Conservation (phyloP, 306 rosid species). For the Lathyrus sativus region DNA sequence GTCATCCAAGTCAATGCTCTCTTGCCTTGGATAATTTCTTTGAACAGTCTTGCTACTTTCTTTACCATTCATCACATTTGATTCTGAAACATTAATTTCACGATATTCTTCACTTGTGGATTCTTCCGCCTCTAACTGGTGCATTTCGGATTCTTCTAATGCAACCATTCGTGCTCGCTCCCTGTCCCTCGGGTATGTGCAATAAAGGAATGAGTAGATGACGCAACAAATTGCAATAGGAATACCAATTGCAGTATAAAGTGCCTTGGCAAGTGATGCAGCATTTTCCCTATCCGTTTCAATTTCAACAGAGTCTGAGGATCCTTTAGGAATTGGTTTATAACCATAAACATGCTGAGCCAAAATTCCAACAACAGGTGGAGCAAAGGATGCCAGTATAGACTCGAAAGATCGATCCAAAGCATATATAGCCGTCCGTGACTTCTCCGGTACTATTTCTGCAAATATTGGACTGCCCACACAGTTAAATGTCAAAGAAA, state of each 20-base stretch:
- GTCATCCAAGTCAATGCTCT: constrained; percentile 39
- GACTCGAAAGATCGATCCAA: constrained; percentile 82
- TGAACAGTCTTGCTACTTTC: constrained; percentile 29
- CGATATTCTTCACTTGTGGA: constrained; percentile 28
- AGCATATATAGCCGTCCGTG: constrained; percentile 57
- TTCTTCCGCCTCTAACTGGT: constrained; percentile 40
- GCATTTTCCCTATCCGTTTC: constrained; percentile 81
- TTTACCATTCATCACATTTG: constrained; percentile 28
- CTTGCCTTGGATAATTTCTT: constrained; percentile 34
- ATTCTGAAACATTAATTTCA: constrained; percentile 35
- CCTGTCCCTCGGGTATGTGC: constrained; percentile 79
- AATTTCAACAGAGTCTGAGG: constrained; percentile 31
- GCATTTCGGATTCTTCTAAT: constrained; percentile 58
- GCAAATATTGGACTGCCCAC: constrained; percentile 77
- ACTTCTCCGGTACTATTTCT: constrained; percentile 40
- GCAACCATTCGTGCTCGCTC: constrained; percentile 65
- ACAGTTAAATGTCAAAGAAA: constrained; percentile 25
- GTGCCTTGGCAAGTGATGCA: constrained; percentile 75
- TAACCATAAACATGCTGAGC: constrained; percentile 67
- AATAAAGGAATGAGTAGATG: constrained; percentile 73
- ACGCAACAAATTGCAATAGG: constrained; percentile 66
- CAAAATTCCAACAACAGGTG: constrained; percentile 71
- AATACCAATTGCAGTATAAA: constrained; percentile 64
- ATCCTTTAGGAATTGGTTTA: constrained; percentile 57
- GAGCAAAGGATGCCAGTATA: constrained; percentile 69